phyloP scores from a whole-genome alignment of 768 basidiomycete species.

The Rhizopogon sp. region DNA sequence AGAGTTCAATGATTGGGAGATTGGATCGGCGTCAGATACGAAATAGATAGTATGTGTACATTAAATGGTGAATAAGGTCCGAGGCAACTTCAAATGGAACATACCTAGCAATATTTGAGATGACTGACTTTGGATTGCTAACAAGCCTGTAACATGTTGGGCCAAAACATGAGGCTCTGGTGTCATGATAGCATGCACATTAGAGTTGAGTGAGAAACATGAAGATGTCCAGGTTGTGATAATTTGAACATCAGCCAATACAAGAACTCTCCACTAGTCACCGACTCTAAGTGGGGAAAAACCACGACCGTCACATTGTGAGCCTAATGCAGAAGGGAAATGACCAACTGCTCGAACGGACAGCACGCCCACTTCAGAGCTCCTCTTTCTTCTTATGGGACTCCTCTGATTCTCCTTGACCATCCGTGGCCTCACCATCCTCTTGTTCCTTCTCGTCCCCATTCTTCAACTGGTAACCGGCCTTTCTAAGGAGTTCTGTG shows the following conservation, averaged over 20 bases:
- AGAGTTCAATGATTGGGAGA: neutral
- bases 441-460: constrained; percentile 28
- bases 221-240: neutral
- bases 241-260: neutral
- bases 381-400: constrained; percentile 24
- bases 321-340: neutral
- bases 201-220: neutral
- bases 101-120: neutral
- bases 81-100: neutral
- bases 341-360: neutral
- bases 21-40: neutral
- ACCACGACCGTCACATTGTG: constrained; percentile 10
- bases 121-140: neutral
- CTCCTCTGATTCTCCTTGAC: constrained; percentile 27
- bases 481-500: constrained; percentile 46
- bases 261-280: neutral
- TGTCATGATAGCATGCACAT: neutral
- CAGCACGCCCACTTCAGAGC: constrained; percentile 23
- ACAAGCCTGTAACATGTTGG: neutral
- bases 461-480: constrained; percentile 36
- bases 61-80: neutral
- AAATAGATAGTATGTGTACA: neutral
- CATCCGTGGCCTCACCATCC: constrained; percentile 17
- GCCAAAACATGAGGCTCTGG: neutral
- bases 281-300: neutral